Percentiles rank a stretch among this genome's conserved stretches.
These are phyloP conservation scores for Arachis monticola DNA, from an alignment of 331 rosid species.

Conservation along the genomic window DNA sequence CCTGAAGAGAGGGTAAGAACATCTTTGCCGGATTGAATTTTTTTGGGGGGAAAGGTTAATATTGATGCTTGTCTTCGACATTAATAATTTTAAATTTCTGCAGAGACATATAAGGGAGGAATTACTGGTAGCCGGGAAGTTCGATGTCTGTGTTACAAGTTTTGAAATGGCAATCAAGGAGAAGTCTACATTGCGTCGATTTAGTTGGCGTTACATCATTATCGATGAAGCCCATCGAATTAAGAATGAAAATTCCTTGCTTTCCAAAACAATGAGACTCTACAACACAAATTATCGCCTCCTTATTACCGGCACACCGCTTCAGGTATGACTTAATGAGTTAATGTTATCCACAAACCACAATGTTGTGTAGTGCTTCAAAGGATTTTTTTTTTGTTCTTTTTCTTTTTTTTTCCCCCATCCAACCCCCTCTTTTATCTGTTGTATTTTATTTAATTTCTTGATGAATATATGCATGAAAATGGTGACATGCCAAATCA, in stretches of 20 bases:
- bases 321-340: constrained; percentile 66
- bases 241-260: constrained; percentile 97
- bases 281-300: constrained; percentile 91
- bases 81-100: constrained; percentile 22
- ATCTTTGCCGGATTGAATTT: constrained; percentile 21
- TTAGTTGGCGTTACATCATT: constrained; percentile 98
- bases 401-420: too few species aligned
- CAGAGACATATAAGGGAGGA: constrained; percentile 91
- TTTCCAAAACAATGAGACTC: constrained; percentile 96
- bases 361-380: background rate
- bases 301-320: constrained; percentile 96
- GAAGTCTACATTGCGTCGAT: constrained; percentile 83
- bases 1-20: constrained; percentile 91
- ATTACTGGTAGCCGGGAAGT: constrained; percentile 92
- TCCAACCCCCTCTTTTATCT: background rate
- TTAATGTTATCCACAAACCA: constrained; percentile 5
- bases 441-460: background rate
- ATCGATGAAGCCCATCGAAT: constrained; percentile 99
- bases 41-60: background rate
- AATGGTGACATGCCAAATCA: constrained; percentile 26
- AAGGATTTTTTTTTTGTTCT: background rate
- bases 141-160: constrained; percentile 98
- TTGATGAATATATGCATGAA: constrained; percentile 4
- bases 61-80: background rate
- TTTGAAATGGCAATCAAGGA: constrained; percentile 99